Evolutionary conservation across 2,329 filamentous ascomycete genomes (phyloP).

Genomic region (Alternaria longipes): DNA sequence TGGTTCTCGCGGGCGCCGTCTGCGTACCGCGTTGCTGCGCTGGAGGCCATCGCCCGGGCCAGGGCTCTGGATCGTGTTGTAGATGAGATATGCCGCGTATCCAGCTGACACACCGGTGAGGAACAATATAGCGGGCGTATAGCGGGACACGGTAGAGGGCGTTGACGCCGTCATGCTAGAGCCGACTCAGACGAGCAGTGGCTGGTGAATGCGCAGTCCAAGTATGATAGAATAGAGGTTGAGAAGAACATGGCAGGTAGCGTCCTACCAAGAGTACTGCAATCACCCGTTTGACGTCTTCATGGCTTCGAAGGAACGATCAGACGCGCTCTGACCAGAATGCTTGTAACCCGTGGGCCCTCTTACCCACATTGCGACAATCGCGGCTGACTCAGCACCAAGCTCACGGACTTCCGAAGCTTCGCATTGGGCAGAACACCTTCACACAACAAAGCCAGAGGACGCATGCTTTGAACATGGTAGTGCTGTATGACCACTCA

Average conservation of each 20-base stretch:
- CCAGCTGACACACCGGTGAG: constrained; percentile 65
- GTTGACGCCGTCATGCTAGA: constrained; percentile 43
- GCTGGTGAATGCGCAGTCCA: neutral
- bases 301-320: constrained; percentile 12
- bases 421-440: constrained; percentile 14
- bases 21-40: constrained; percentile 73
- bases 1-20: constrained; percentile 45
- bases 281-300: constrained; percentile 25
- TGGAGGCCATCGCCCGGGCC: constrained; percentile 57
- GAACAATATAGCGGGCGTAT: constrained; percentile 62
- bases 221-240: constrained; percentile 6
- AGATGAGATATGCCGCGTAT: constrained; percentile 68
- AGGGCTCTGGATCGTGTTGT: constrained; percentile 51
- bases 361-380: constrained; percentile 4
- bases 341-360: neutral
- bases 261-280: constrained; percentile 20
- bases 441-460: neutral
- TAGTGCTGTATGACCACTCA: neutral
- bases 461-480: neutral
- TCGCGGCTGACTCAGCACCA: constrained; percentile 17
- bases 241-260: constrained; percentile 10
- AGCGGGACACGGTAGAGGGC: constrained; percentile 48
- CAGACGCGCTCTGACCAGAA: constrained; percentile 9
- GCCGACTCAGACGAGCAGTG: constrained; percentile 1
- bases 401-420: constrained; percentile 18